These are phyloP conservation scores for Kalanchoe fedtschenkoi DNA, from an alignment of 164 flowering plant species.

Conservation along the genomic window DNA sequence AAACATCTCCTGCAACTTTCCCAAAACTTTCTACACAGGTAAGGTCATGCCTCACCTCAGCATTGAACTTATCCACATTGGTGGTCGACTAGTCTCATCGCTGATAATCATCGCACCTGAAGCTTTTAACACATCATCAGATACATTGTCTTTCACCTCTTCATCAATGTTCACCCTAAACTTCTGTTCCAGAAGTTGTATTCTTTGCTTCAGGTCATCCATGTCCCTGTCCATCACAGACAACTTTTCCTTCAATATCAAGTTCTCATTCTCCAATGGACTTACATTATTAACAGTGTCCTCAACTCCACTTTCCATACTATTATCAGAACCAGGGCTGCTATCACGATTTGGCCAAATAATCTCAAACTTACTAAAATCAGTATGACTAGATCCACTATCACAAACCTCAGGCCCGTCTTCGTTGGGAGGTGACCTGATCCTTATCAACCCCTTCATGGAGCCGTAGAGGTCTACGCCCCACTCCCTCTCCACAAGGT, in stretches of 20 bases:
- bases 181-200: neutral
- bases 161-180: neutral
- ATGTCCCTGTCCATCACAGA: neutral
- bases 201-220: neutral
- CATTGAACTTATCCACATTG: neutral
- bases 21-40: neutral
- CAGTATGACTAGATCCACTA: neutral
- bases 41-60: neutral
- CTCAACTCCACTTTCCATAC: neutral
- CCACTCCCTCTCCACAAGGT: neutral
- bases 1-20: too few relatives aligned
- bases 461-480: neutral
- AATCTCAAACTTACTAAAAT: neutral
- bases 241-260: neutral
- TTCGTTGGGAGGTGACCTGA: neutral
- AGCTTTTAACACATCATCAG: too few relatives aligned
- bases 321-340: neutral
- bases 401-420: neutral
- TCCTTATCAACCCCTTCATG: slow-evolving; percentile 1
- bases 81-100: too few relatives aligned
- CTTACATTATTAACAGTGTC: neutral
- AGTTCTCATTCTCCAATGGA: neutral
- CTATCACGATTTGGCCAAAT: neutral
- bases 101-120: neutral
- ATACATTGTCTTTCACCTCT: neutral